Evolutionary conservation across 495 filamentous ascomycete species (phyloP), one percentile per base, ranked within the genome.

Genomic region (Parathielavia appendiculata): DNA sequence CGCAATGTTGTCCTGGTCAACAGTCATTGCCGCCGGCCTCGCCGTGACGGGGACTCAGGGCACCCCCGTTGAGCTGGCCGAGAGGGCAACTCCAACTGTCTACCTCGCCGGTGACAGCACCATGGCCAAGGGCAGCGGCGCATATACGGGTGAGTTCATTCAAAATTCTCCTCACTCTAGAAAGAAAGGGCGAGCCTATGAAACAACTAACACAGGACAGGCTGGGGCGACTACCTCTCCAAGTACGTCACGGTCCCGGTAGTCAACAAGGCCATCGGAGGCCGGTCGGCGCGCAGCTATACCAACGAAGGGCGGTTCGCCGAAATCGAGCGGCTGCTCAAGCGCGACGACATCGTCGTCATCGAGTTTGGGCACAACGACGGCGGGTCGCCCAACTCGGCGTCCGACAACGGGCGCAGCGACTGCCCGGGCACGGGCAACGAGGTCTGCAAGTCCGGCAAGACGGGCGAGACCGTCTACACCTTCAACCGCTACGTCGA

Each of bases 351-450:
- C 68, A 81, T 71, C 32, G 81, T 85, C 40, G 71, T 85, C 46
- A 83, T 85, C 63, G 81, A 83, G 61, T 84, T 86, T 58, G 83
- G 83, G 1, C 83, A 86, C 74, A 86, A 86, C 66, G 83, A 86
- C 63, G 83, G 83, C 52, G 81, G 83, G 12, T 81, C 79, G 6
- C 76, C 85, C 5, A 71, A 73, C 9, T 64, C 66, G n/a, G 68
- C 68, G 4, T 71, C 59, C 16, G 83, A 86, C 68, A 85, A 86
- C 68, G 82, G 81, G 20, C 80, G 83, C 47, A 80, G 76, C 47
- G 81, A 80, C 63, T 86, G 83, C 59, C 65, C 73, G 1, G 83
- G 82, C 30, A 73, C 73, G 1, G 81, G 78, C 44, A 61, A 59
- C 57, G 79, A 86, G 65, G 81, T 76, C 5, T 86, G 83, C 73